Base-by-base conservation (phyloP, 257 asterid genomes). In the Nicotiana attenuata region DNA sequence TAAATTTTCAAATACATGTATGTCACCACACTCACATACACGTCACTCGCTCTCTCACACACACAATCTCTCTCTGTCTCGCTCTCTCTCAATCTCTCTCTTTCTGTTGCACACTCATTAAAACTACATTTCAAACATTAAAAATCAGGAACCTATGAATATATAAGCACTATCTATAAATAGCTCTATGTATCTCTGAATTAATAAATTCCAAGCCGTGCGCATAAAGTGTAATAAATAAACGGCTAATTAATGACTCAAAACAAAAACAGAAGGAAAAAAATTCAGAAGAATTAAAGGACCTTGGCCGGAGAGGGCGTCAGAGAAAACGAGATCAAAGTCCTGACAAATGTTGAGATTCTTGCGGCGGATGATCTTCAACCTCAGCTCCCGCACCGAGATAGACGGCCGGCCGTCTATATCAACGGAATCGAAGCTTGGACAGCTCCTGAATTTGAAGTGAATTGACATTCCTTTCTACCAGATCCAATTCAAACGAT, bases 381-480 rank as follows among this genome's bases (percentile, higher is more conserved):
- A 76, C 59, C 89, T 87, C 64, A 93, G 86, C 87, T 95, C 98
- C 1, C 89, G 76, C 10, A 92, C 85, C 33, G 94, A 78, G 65
- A 95, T 90, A 56, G 97, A 90, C 45, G 78, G 24, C 80, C 92
- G 97, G 59, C 91, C 89, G 15, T 85, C 93, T 78, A 90, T 89
- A 64, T 90, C 93, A 50, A 90, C 86, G 83, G 92, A 63, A 41
- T 92, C 97, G 77, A 86, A 93, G 85, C 78, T 87, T 35, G 85
- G 84, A 60, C 96, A 88, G 82, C 98, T 95, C 87, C 96, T 87
- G 84, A 95, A 95, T 87, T 90, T 92, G 91, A 89, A 95, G 87
- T 89, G 90, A 82, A 95, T 92, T 65, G 99, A 91, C 98, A 93
- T 93, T 63, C 60, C 60, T 85, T 85, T 20, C 38, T 57, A 38